phyloP scores from a whole-genome alignment of 768 basidiomycete species.

The Termitomyces bulborhizus region DNA sequence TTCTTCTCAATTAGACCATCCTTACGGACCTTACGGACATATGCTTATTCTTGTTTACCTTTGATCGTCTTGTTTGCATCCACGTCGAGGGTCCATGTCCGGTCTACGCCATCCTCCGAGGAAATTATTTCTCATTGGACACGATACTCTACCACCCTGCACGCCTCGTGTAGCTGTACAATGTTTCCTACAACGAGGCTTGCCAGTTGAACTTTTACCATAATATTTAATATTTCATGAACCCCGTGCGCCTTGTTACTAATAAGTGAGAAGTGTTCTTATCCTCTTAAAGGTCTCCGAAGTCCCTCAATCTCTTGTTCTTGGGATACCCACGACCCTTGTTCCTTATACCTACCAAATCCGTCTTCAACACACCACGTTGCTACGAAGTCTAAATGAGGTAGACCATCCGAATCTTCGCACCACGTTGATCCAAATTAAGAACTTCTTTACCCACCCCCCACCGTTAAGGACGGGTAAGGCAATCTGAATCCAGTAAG shows the following conservation, averaged over 20 bases:
- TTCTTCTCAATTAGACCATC: neutral
- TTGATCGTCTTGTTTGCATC: neutral
- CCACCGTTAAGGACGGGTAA: conserved; percentile 2
- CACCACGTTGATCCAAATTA: conserved; percentile 3
- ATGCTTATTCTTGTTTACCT: neutral
- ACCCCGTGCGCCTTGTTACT: conserved; percentile 2
- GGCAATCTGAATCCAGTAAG: neutral
- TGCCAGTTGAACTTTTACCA: neutral
- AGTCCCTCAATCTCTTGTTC: neutral
- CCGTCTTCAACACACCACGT: conserved; percentile 4
- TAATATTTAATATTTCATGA: neutral
- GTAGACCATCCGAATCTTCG: neutral
- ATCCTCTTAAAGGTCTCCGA: conserved; percentile 1
- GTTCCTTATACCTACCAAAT: conserved; percentile 6
- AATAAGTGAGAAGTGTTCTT: neutral
- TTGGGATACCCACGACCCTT: conserved; percentile 2
- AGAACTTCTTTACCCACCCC: conserved; percentile 1
- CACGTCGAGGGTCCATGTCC: neutral
- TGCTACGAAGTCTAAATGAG: conserved; percentile 13
- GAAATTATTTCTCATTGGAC: neutral
- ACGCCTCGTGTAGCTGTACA: conserved; percentile 8
- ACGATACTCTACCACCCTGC: conserved; percentile 1
- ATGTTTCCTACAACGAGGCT: conserved; percentile 1
- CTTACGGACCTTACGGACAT: conserved; percentile 6
- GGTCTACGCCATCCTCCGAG: conserved; percentile 4